These are phyloP conservation scores for Suillus subluteus DNA, from an alignment of 768 basidiomycete species.

Conservation along the genomic window DNA sequence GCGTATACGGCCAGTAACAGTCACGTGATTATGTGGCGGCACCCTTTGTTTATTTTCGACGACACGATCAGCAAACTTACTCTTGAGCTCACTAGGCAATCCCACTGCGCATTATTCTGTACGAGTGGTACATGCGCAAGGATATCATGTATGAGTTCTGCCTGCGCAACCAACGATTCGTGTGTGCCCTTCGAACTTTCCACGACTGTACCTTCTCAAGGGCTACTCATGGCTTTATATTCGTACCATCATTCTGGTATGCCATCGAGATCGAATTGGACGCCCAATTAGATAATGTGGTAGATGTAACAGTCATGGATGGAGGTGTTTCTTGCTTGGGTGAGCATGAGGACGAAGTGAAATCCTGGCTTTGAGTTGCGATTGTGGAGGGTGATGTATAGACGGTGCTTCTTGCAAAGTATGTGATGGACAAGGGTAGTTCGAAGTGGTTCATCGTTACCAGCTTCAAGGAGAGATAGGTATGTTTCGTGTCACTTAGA, in stretches of 20 bases:
- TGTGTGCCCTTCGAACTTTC: too few species aligned
- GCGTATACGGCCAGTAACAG: too few species aligned
- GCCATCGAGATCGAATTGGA: neutral
- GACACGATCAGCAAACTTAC: too few species aligned
- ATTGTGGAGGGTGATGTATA: neutral
- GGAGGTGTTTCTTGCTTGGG: neutral
- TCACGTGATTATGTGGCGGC: too few species aligned
- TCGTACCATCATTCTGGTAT: neutral
- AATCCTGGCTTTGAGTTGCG: conserved; percentile 1
- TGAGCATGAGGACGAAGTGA: neutral
- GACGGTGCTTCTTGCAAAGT: neutral
- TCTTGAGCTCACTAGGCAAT: neutral
- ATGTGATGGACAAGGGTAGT: too few species aligned
- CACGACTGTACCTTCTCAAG: too few species aligned
- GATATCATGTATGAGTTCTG: neutral
- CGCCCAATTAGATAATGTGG: neutral
- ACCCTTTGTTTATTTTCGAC: too few species aligned
- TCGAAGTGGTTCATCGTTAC: too few species aligned
- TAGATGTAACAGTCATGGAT: neutral
- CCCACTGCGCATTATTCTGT: neutral
- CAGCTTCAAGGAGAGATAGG: too few species aligned
- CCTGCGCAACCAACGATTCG: neutral
- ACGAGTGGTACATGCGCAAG: neutral
- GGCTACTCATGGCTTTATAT: too few species aligned
- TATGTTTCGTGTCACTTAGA: too few species aligned